Base-by-base conservation (phyloP, 768 basidiomycete species). In the Pisolithus albus region DNA sequence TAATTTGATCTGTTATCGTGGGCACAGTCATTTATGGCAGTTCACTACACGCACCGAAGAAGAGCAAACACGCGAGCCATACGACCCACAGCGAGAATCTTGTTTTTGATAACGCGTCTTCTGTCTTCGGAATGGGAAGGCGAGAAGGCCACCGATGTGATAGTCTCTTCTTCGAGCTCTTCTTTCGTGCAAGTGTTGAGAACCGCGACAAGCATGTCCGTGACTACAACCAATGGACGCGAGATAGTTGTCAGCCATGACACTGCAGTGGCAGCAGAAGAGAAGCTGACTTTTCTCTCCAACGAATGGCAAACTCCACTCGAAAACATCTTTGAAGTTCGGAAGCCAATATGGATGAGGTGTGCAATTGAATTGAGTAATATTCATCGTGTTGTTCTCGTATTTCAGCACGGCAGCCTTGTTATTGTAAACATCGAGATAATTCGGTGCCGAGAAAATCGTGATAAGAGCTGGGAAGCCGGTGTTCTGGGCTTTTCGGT, bases 251-350 rank as follows among this genome's bases (percentile, higher is more conserved):
- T 56, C 49, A 30, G 36, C 30, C 19, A 46, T 30, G 4, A 7
- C 9, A 19, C n/a, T 16, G 21, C 18, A 19, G n/a, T 46, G 24
- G 9, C 44, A 46, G 11, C 18, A 10, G 13, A 23, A 30, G 32
- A 21, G 9, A 1, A 3, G 72, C 89, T 50, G 55, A 94, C 94
- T 96, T 74, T 98, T 98, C 57, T 91, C 84, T 48, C 93, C 94
- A 5, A 98, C 93, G 64, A 98, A 98, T 0, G 95, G 95, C 51
- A 98, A 66, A 76, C 88, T 91, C 95, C 94, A 98, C 10, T 93
- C 95, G 65, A 98, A 98, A 28, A 92, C 93, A 63, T 98, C 91
- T 82, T 94, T 94, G 61, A 96, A 96, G 71, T 96, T 96, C 0
- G 94, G 94, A 28, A 98, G 67, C 92, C 92, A 94, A 68, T 91